phyloP scores from a whole-genome alignment of 2,329 filamentous ascomycete species.

The Hypoxylon rubiginosum region DNA sequence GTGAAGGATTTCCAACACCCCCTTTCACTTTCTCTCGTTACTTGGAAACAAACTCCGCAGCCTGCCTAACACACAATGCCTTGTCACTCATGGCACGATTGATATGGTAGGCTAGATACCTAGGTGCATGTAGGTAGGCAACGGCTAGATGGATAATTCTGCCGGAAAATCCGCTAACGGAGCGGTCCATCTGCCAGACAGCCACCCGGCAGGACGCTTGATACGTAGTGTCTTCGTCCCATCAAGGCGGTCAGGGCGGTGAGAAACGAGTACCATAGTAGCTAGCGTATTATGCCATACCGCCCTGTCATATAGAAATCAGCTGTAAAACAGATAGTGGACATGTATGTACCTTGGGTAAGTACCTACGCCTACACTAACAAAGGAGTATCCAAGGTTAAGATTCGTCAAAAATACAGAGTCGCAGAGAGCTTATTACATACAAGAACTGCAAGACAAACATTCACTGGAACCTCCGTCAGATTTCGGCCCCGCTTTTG shows the following conservation, averaged over 20 bases:
- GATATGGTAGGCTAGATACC: not conserved
- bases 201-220: not conserved
- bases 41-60: conserved; percentile 23
- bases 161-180: conserved; percentile 23
- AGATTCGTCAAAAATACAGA: too few relatives aligned
- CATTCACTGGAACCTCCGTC: too few relatives aligned
- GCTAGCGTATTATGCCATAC: conserved; percentile 1
- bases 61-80: not conserved
- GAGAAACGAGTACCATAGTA: conserved; percentile 7
- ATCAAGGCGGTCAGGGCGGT: conserved; percentile 33
- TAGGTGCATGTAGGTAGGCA: not conserved
- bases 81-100: not conserved
- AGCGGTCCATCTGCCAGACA: conserved; percentile 22
- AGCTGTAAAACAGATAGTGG: too few relatives aligned
- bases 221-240: not conserved
- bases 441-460: too few relatives aligned
- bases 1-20: conserved; percentile 21
- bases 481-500: conserved; percentile 28
- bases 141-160: conserved; percentile 22
- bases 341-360: not conserved
- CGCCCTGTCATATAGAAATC: not conserved
- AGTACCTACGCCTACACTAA: not conserved
- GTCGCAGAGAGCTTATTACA: too few relatives aligned
- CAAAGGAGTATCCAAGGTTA: not conserved
- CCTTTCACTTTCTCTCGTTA: conserved; percentile 10